Evolutionary conservation across 257 asterid species (phyloP).

Genomic region (Solanum paucissectum): DNA sequence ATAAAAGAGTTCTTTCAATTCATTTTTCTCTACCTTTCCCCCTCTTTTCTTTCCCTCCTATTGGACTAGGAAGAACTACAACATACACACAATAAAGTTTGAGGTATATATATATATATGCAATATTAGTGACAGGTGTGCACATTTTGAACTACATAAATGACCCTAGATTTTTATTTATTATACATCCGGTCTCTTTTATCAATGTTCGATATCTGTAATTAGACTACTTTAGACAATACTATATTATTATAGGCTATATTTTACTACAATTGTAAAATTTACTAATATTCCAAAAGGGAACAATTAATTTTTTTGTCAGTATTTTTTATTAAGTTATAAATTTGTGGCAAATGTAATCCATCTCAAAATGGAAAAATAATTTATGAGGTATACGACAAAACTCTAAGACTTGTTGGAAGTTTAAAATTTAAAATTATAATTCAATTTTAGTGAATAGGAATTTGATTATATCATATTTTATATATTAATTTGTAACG

Average conservation of each 20-base stretch:
- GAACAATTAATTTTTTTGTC: too few relatives aligned
- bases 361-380: neutral
- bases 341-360: neutral
- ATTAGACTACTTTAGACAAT: neutral
- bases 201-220: neutral
- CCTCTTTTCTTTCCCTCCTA: neutral
- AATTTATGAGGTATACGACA: neutral
- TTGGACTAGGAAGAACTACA: neutral
- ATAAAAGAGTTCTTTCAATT: neutral
- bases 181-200: neutral
- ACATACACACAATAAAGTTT: neutral
- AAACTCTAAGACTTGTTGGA: neutral
- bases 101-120: neutral
- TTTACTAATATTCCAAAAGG: too few relatives aligned
- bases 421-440: neutral
- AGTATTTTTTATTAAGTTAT: too few relatives aligned
- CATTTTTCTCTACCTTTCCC: neutral
- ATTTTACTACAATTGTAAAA: too few relatives aligned
- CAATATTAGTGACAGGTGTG: neutral
- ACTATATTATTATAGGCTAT: too few relatives aligned
- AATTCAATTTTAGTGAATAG: neutral
- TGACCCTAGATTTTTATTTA: neutral
- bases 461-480: too few relatives aligned
- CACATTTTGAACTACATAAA: neutral
- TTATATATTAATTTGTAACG: too few relatives aligned